Evolutionary conservation across 371 early-diverging fungal genomes (phyloP).

Genomic region (Sporodiniella umbellata): DNA sequence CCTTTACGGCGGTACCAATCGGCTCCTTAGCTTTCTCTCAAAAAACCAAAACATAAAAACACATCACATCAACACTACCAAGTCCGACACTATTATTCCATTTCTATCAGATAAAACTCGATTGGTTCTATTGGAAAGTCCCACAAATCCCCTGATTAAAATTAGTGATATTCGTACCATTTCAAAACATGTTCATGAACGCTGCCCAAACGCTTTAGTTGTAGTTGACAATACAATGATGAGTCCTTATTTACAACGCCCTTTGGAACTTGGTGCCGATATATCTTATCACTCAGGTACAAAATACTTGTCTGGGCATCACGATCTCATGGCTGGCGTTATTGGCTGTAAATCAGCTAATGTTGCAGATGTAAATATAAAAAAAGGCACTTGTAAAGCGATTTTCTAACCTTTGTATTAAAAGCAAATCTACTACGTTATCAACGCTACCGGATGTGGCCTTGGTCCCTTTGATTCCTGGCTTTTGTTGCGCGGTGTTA

Average conservation of each 20-base stretch:
- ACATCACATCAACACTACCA: slow-evolving; percentile 83
- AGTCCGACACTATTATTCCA: slow-evolving; percentile 54
- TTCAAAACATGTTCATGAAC: slow-evolving; percentile 60
- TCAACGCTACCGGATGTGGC: slow-evolving; percentile 92
- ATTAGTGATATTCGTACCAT: slow-evolving; percentile 82
- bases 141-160: slow-evolving; percentile 88
- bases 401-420: background rate
- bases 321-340: slow-evolving; percentile 91
- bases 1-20: slow-evolving; percentile 88
- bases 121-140: slow-evolving; percentile 81
- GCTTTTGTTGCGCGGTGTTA: slow-evolving; percentile 84
- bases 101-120: slow-evolving; percentile 77
- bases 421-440: slow-evolving; percentile 74
- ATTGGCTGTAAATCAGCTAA: slow-evolving; percentile 67
- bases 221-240: slow-evolving; percentile 96
- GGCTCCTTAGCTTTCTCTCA: slow-evolving; percentile 71
- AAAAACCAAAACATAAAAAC: slow-evolving; percentile 70
- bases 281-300: slow-evolving; percentile 87
- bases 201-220: slow-evolving; percentile 72
- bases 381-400: background rate
- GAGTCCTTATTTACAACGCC: slow-evolving; percentile 84
- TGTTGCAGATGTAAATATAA: slow-evolving; percentile 62
- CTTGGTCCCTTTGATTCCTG: slow-evolving; percentile 87
- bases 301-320: slow-evolving; percentile 91
- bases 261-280: slow-evolving; percentile 87